Base-by-base conservation (phyloP, 306 rosid genomes). In the Cucumis sativus region DNA sequence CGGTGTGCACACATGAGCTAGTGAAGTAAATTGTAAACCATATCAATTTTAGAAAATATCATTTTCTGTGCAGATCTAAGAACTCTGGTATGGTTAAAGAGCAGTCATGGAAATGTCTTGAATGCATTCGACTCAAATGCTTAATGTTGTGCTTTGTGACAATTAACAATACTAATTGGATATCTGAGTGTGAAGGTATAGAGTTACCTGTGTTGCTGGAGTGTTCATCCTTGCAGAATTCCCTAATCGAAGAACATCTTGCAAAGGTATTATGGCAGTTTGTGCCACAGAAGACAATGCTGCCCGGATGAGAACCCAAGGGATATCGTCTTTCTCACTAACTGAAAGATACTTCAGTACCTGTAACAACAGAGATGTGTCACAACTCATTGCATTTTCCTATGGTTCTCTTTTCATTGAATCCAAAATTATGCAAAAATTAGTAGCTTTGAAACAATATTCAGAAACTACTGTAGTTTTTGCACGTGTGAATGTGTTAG, bases 201-300 rank as follows among this genome's bases (percentile, higher is more conserved):
- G 5, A 57, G 78, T 84, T 87, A 91, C 98, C 97, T 89, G 95
- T 84, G 98, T 94, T 33, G 98, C 98, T 43, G 98, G 98, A 85
- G 82, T 88, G 80, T 94, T 94, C 98, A 94, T 94, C 94, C 98
- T 88, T 21, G 96, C 91, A 81, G 95, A 88, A 81, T 8, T 90
- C 58, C 95, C 98, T 11, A 91, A 85, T 78, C 90, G 81, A 78
- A 94, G 95, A 84, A 94, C 69, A 84, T 94, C 98, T 87, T 94
- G 98, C 90, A 94, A 86, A 12, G 96, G 97, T 82, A 91, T 80
- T 80, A 94, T 76, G 69, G 98, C 80, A 68, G 95, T 91, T 82
- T 75, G 96, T 81, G 97, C 94, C 67, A 94, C 97, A 14, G 98
- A 91, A 58, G 93, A 89, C 67, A 90, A 37, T 2, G 49, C 88